phyloP scores from a whole-genome alignment of 2,329 filamentous ascomycete species.

The Xylaria sp. region DNA sequence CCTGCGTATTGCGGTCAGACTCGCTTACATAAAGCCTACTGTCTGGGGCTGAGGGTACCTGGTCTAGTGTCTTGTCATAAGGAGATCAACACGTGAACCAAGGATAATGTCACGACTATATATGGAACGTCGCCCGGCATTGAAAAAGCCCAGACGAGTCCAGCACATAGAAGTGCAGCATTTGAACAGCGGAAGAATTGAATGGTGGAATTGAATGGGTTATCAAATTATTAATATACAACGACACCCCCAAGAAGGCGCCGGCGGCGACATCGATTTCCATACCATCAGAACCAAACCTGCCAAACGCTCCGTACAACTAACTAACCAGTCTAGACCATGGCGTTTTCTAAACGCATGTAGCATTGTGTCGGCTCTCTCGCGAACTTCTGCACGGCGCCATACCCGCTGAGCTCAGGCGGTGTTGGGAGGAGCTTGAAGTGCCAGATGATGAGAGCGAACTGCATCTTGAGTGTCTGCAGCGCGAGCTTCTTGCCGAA shows the following conservation, averaged over 20 bases:
- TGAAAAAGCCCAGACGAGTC: background rate
- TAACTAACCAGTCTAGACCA: background rate
- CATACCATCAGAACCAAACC: background rate
- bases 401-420: conserved; percentile 39
- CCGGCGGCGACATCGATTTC: background rate
- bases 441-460: conserved; percentile 38
- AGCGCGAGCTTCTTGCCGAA: conserved; percentile 37
- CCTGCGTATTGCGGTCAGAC: no score
- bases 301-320: background rate
- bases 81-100: no score
- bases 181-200: background rate
- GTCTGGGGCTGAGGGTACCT: no score
- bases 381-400: conserved; percentile 43
- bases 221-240: no score
- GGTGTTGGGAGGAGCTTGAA: conserved; percentile 35
- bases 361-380: conserved; percentile 48
- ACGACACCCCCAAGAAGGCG: background rate
- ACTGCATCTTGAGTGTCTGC: conserved; percentile 35
- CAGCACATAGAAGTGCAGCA: background rate
- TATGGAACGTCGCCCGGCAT: no score
- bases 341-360: conserved; percentile 38
- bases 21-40: no score
- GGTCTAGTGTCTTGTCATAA: no score
- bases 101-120: no score
- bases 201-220: background rate